phyloP scores from a whole-genome alignment of 345 rosid genomes.

The Ceriops zippeliana region DNA sequence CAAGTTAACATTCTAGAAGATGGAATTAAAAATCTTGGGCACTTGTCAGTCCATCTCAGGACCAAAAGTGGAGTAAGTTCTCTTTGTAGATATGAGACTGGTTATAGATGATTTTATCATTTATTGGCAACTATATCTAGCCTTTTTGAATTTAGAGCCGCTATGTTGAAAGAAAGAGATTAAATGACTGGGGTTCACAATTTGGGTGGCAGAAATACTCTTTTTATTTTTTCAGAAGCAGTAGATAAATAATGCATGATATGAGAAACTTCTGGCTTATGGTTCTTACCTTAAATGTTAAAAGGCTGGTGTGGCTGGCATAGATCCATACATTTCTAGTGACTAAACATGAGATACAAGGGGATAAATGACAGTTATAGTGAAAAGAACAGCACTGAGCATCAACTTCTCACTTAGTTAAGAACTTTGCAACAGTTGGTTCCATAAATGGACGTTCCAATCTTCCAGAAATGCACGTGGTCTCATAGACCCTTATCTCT shows the following conservation, averaged over 20 bases:
- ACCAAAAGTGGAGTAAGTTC: conserved; percentile 34
- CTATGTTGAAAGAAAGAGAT: not conserved
- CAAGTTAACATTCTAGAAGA: conserved; percentile 64
- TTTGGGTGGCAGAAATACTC: not conserved
- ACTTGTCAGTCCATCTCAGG: conserved; percentile 38
- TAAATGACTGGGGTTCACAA: not conserved
- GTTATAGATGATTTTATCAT: not conserved
- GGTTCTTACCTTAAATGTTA: too few species aligned
- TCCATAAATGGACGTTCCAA: not conserved
- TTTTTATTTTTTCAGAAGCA: not conserved
- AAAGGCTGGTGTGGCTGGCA: too few species aligned
- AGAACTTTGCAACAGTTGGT: not conserved
- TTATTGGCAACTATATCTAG: not conserved
- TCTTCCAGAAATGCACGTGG: too few species aligned
- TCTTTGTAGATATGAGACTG: conserved; percentile 10
- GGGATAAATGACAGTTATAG: not conserved
- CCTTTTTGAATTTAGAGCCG: not conserved
- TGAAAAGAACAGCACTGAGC: not conserved
- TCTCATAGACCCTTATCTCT: not conserved
- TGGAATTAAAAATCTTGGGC: conserved; percentile 77
- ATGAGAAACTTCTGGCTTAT: not conserved
- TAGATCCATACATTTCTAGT: too few species aligned
- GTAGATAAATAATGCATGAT: not conserved
- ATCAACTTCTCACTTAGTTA: not conserved
- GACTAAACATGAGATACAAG: not conserved